Conservation (phyloP, 768 basidiomycete species). For the Kockovaella imperatae region DNA sequence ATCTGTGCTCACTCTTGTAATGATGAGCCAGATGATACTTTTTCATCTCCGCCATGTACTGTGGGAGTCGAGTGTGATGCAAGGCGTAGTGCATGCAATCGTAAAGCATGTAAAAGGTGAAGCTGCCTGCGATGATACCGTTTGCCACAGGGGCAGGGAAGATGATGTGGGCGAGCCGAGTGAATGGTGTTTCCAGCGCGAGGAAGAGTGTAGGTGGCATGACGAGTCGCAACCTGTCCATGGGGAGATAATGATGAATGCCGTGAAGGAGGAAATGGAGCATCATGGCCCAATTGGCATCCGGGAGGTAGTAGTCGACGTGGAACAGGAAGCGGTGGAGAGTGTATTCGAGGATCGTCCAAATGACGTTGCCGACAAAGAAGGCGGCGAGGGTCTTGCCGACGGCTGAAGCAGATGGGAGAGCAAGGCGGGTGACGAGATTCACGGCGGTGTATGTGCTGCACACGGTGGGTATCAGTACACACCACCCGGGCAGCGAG, state of each 20-base stretch:
- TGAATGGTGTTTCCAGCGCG: conserved; percentile 73
- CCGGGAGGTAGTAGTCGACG: conserved; percentile 77
- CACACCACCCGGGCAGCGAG: not conserved
- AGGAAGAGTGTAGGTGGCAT: conserved; percentile 89
- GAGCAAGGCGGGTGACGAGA: conserved; percentile 31
- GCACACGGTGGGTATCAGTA: not conserved
- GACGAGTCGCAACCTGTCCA: conserved; percentile 89
- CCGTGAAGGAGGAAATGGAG: conserved; percentile 91
- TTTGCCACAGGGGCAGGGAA: conserved; percentile 83
- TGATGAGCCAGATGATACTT: conserved; percentile 96
- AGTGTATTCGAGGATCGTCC: conserved; percentile 88
- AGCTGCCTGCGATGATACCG: conserved; percentile 79
- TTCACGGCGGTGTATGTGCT: conserved; percentile 28
- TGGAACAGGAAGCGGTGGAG: conserved; percentile 98
- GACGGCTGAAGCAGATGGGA: conserved; percentile 50
- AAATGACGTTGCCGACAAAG: conserved; percentile 74
- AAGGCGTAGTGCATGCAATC: conserved; percentile 67
- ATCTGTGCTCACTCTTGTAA: conserved; percentile 73
- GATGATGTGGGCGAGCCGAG: conserved; percentile 66
- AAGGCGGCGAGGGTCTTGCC: conserved; percentile 61
- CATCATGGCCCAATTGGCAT: conserved; percentile 66
- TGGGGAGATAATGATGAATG: conserved; percentile 93
- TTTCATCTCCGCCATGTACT: conserved; percentile 86
- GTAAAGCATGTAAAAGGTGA: conserved; percentile 48
- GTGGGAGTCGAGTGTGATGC: conserved; percentile 77